These are phyloP conservation scores for Coniferiporia sulphurascens DNA, from an alignment of 1,284 basidiomycete genomes.

Conservation along the genomic window DNA sequence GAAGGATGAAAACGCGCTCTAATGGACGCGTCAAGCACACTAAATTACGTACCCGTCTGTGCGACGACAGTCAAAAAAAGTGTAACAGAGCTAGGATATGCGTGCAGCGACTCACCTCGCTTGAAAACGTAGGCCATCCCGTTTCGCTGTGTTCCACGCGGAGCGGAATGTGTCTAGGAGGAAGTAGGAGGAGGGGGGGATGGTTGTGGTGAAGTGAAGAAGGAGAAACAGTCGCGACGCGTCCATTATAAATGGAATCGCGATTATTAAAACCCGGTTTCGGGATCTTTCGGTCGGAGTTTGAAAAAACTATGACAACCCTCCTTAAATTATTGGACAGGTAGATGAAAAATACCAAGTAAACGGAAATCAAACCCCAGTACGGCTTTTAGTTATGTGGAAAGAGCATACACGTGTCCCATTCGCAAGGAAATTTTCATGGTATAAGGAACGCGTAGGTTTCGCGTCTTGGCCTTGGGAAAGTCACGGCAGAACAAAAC, in stretches of 20 bases:
- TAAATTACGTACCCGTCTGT: constrained; percentile 58
- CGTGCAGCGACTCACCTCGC: constrained; percentile 47
- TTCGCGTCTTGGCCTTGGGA: no score
- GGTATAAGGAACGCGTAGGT: no score
- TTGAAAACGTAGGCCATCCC: constrained; percentile 70
- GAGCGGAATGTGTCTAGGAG: constrained; percentile 1
- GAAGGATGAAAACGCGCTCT: constrained; percentile 20
- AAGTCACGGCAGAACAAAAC: no score
- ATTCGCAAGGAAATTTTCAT: no score
- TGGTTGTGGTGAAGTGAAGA: background rate
- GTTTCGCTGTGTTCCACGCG: background rate
- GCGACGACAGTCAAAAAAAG: constrained; percentile 20
- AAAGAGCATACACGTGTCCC: no score
- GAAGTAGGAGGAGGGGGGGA: constrained; percentile 1
- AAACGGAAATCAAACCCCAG: no score
- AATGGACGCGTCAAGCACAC: constrained; percentile 33
- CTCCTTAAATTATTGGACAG: background rate
- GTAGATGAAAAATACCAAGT: background rate
- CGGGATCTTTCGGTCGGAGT: constrained; percentile 8
- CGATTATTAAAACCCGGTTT: background rate
- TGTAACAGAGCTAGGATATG: constrained; percentile 13
- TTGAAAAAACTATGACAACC: background rate
- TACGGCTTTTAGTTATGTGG: no score
- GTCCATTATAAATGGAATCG: constrained; percentile 11
- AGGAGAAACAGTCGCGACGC: constrained; percentile 7